phyloP scores from a whole-genome alignment of 2,329 filamentous ascomycete genomes.

The Dactylella cylindrospora region DNA sequence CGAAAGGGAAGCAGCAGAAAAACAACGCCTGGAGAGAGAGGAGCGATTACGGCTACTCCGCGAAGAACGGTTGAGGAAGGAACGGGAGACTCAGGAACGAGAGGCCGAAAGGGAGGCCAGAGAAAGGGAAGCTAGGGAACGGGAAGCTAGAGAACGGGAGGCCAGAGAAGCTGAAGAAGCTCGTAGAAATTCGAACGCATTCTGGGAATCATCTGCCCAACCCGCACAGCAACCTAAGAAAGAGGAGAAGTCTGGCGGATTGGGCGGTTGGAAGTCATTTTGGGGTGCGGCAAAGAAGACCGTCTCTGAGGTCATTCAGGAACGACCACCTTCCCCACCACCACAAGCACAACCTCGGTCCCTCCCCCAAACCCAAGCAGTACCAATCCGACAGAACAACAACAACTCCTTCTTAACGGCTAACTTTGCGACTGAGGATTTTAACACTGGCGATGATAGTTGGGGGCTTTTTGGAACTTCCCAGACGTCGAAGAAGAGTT shows the following conservation, averaged over 20 bases:
- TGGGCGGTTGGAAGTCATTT: slow-evolving; percentile 32
- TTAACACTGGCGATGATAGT: slow-evolving; percentile 22
- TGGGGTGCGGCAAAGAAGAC: slow-evolving; percentile 39
- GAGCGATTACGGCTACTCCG: slow-evolving; percentile 9
- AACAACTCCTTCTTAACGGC: slow-evolving; percentile 19
- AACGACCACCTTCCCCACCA: slow-evolving; percentile 20
- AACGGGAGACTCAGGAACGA: slow-evolving; percentile 21
- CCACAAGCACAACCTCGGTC: slow-evolving; percentile 6
- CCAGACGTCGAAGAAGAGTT: slow-evolving; percentile 39
- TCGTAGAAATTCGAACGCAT: slow-evolving; percentile 1
- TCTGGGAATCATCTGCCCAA: slow-evolving; percentile 1
- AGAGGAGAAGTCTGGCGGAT: slow-evolving; percentile 28
- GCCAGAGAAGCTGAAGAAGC: slow-evolving; percentile 21
- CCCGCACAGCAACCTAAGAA: slow-evolving; percentile 17
- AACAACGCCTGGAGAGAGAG: slow-evolving; percentile 9
- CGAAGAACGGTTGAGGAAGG: slow-evolving; percentile 17
- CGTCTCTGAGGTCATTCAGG: slow-evolving; percentile 10
- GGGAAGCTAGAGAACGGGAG: neutral
- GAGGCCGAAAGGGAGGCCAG: too few species aligned
- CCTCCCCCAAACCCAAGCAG: slow-evolving; percentile 1
- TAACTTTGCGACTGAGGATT: slow-evolving; percentile 11
- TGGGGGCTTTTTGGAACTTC: slow-evolving; percentile 35
- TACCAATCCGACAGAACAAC: slow-evolving; percentile 18
- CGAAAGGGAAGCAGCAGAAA: slow-evolving; percentile 9
- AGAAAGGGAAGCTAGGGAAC: neutral